These are phyloP conservation scores for Trichophyton equinum DNA, from an alignment of 2,329 filamentous ascomycete species.

Conservation along the genomic window DNA sequence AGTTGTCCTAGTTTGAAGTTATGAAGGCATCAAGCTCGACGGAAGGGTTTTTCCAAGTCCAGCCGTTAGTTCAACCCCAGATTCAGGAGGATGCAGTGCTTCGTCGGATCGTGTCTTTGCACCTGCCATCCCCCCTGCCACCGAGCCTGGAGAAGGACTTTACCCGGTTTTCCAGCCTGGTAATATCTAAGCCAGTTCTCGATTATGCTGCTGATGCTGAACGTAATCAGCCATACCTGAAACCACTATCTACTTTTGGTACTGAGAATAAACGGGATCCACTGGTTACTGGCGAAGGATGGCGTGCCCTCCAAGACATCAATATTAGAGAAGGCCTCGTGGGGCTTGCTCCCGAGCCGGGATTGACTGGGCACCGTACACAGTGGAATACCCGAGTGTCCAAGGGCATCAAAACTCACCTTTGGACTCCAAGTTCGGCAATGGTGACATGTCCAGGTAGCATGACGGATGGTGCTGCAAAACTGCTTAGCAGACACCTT, in stretches of 20 bases:
- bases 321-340: constrained; percentile 19
- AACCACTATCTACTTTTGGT: constrained; percentile 17
- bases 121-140: constrained; percentile 16
- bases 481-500: constrained; percentile 16
- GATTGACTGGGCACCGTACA: not conserved
- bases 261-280: constrained; percentile 18
- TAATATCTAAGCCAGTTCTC: constrained; percentile 14
- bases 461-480: constrained; percentile 21
- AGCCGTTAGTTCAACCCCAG: constrained; percentile 14
- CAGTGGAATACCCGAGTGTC: constrained; percentile 16
- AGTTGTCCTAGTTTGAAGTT: not conserved
- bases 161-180: constrained; percentile 15
- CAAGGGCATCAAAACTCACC: constrained; percentile 17
- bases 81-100: constrained; percentile 16
- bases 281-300: constrained; percentile 19
- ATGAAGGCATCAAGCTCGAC: constrained; percentile 19
- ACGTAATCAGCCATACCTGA: constrained; percentile 15
- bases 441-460: constrained; percentile 19
- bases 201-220: constrained; percentile 16
- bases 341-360: constrained; percentile 15
- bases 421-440: constrained; percentile 18
- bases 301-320: constrained; percentile 17
- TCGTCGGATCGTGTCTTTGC: constrained; percentile 15
- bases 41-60: constrained; percentile 18
- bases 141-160: constrained; percentile 14